Evolutionary conservation across 805 yeast species (phyloP).

Genomic region (Kuraishia hungarica): DNA sequence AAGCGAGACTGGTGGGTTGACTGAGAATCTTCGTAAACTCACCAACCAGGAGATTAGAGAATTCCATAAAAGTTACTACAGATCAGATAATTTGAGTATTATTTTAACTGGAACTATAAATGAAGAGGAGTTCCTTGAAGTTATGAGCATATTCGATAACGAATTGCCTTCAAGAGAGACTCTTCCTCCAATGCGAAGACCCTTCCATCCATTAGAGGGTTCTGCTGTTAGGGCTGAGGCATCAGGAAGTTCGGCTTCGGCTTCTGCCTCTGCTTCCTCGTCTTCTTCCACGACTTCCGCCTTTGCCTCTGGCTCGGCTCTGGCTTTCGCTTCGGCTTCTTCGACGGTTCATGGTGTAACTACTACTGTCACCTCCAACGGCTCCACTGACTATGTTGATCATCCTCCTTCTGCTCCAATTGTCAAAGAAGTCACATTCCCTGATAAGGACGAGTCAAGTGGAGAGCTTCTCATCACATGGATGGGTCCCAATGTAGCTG

Average conservation of each 20-base stretch:
- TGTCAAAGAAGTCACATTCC: constrained; percentile 58
- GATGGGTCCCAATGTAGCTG: constrained; percentile 66
- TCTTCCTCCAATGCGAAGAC: constrained; percentile 44
- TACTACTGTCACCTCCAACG: no score
- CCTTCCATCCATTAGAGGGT: constrained; percentile 55
- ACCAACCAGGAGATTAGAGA: constrained; percentile 65
- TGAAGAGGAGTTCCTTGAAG: constrained; percentile 55
- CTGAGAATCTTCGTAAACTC: constrained; percentile 65
- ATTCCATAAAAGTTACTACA: constrained; percentile 65
- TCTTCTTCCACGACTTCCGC: no score
- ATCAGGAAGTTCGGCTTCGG: no score
- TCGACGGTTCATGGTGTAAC: no score
- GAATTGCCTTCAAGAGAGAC: constrained; percentile 30
- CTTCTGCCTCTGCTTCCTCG: no score
- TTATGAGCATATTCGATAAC: constrained; percentile 55
- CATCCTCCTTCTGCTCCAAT: constrained; percentile 28
- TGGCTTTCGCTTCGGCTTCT: no score
- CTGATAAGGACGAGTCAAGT: constrained; percentile 80
- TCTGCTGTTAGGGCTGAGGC: background rate
- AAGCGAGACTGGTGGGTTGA: constrained; percentile 90
- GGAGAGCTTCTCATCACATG: constrained; percentile 72
- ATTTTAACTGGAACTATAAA: constrained; percentile 83
- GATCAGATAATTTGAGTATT: constrained; percentile 78
- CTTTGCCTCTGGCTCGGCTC: constrained; percentile 4
- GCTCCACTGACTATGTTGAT: constrained; percentile 25